phyloP scores from a whole-genome alignment of 2,329 filamentous ascomycete genomes.

The Venturia nashicola region DNA sequence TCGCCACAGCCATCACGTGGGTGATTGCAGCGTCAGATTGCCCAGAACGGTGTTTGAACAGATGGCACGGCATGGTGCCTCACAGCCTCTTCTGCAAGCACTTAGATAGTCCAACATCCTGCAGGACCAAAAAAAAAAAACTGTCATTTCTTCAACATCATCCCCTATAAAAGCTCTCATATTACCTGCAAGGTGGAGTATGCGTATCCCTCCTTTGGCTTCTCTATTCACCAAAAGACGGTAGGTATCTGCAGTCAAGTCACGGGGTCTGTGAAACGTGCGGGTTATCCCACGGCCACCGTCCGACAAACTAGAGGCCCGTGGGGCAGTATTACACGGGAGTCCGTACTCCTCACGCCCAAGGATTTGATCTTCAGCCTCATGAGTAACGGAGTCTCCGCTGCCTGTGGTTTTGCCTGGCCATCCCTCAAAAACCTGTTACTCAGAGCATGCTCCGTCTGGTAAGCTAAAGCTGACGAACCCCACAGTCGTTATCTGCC shows the following conservation, averaged over 20 bases:
- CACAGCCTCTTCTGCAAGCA: constrained; percentile 1
- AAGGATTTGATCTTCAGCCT: neutral
- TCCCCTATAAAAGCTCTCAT: neutral
- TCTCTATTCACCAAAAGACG: neutral
- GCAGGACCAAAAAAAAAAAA: constrained; percentile 3
- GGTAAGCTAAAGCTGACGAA: constrained; percentile 1
- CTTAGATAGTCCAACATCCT: neutral
- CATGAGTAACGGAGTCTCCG: constrained; percentile 4
- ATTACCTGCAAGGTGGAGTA: neutral
- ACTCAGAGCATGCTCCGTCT: neutral
- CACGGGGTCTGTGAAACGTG: neutral
- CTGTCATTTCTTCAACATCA: neutral
- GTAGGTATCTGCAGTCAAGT: neutral
- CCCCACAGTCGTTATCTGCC: neutral
- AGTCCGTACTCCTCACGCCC: neutral
- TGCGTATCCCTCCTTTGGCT: neutral
- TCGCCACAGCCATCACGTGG: neutral
- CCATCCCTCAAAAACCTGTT: neutral
- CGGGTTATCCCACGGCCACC: neutral
- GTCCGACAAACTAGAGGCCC: neutral
- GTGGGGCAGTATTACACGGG: neutral
- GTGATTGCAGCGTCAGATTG: neutral
- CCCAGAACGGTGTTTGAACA: neutral
- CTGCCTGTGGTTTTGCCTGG: neutral
- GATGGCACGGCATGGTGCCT: neutral